These are phyloP conservation scores for Cercophora newfieldiana DNA, from an alignment of 495 filamentous ascomycete species.

Conservation along the genomic window DNA sequence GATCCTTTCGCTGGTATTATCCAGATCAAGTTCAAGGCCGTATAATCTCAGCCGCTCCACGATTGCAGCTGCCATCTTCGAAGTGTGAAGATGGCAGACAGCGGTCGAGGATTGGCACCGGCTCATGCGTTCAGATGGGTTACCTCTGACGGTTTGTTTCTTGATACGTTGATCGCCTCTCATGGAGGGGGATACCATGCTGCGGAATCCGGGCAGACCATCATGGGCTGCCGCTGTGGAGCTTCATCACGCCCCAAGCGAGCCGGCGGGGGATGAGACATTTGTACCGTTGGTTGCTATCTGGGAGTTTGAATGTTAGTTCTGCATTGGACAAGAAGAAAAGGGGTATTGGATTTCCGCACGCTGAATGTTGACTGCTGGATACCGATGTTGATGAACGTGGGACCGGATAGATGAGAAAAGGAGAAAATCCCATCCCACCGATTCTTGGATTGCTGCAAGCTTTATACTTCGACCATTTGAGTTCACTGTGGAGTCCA, in stretches of 20 bases:
- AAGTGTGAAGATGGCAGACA: background rate
- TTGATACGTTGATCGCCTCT: slow-evolving; percentile 21
- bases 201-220: background rate
- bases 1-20: slow-evolving; percentile 99
- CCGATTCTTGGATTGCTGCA: background rate
- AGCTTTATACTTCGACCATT: background rate
- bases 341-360: background rate
- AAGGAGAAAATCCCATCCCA: background rate
- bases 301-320: background rate
- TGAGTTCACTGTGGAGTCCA: background rate
- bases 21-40: slow-evolving; percentile 96
- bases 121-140: slow-evolving; percentile 45
- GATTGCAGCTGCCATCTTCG: background rate
- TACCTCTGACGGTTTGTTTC: slow-evolving; percentile 33
- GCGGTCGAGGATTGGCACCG: slow-evolving; percentile 37
- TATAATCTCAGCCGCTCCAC: slow-evolving; percentile 83
- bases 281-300: background rate
- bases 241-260: background rate
- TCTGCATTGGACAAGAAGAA: background rate
- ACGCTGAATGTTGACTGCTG: background rate
- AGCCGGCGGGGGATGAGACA: background rate
- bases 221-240: background rate
- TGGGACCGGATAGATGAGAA: background rate
- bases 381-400: background rate
- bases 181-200: background rate